Evolutionary conservation across 2,329 filamentous ascomycete species (phyloP).

Genomic region (Alternaria alternata): DNA sequence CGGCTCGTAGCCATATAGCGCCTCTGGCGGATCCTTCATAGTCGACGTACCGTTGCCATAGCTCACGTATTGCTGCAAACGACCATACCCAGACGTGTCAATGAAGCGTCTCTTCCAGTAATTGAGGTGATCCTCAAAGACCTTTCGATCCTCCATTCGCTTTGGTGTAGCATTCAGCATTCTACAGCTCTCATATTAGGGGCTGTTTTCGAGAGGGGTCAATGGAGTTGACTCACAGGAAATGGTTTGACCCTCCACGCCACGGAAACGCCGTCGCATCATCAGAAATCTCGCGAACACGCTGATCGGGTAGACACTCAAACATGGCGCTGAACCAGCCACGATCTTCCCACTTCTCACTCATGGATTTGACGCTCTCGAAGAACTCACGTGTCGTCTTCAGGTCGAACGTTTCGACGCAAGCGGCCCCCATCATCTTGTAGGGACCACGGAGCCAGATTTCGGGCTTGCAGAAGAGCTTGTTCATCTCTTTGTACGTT

Average conservation of each 20-base stretch:
- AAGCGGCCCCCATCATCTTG: conserved; percentile 12
- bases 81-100: conserved; percentile 6
- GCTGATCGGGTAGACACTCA: conserved; percentile 13
- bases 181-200: not conserved
- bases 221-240: not conserved
- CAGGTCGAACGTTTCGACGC: conserved; percentile 5
- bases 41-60: conserved; percentile 9
- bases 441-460: conserved; percentile 5
- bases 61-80: conserved; percentile 13
- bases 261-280: conserved; percentile 12
- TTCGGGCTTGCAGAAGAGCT: conserved; percentile 11
- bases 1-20: conserved; percentile 9
- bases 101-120: conserved; percentile 14
- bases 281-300: conserved; percentile 5
- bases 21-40: conserved; percentile 8
- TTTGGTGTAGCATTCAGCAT: conserved; percentile 15
- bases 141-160: conserved; percentile 5
- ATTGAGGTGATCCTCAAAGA: conserved; percentile 9
- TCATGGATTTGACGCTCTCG: conserved; percentile 15
- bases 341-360: conserved; percentile 11
- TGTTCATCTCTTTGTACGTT: conserved; percentile 16
- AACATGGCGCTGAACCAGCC: conserved; percentile 17
- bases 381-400: conserved; percentile 15
- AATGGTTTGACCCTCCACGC: conserved; percentile 13
- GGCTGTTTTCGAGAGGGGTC: not conserved